Evolutionary conservation across 352 stramenopile genomes (phyloP), one percentile per base, ranked within the genome.

Genomic region (Globisporangium viniferum): DNA sequence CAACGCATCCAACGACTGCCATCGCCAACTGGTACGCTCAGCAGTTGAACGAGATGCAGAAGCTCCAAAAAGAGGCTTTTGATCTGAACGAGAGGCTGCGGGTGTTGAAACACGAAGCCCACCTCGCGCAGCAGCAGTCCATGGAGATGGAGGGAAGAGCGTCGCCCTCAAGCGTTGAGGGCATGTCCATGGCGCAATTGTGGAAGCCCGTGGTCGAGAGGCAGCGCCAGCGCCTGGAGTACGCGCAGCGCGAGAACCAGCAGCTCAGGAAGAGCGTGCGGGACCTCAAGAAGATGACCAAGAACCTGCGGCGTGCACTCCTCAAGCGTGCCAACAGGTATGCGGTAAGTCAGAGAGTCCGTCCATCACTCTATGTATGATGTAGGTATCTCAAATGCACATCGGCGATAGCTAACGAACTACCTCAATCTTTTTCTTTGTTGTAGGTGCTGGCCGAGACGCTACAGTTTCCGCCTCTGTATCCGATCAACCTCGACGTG

Each of bases 221-320:
- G 2, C 36, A 63, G 39, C 36, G 9, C 22, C 22, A 63, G 22
- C 58, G 14, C 14, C 22, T 63, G 36, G 8, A 41, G 22, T 9
- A 36, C 1, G 22, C 36, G 9, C 22, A 54, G 5, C 3, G 35
- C 14, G 58, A 54, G 20, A 63, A 53, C 24, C 27, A 12, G 58
- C n/a, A 49, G 4, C 36, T 63, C n/a, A 22, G 31, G n/a, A 12
- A 54, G 35, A 22, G 36, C 22, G 58, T 54, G 14, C 58, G 35
- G 22, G 24, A 54, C 22, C 22, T 54, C 12, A 63, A 63, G 58
- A 63, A 36, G 36, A 12, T 63, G 10, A 3, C 24, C 35, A 63
- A 54, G 58, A 49, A n/a, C 12, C 29, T 63, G 12, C 9, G 20
- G 58, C 36, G 51, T 24, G 51, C 24, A 3, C 51, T 57, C 12